Conservation (phyloP, 192 early-diverging fungal genomes). For the Coemansia sp. region DNA sequence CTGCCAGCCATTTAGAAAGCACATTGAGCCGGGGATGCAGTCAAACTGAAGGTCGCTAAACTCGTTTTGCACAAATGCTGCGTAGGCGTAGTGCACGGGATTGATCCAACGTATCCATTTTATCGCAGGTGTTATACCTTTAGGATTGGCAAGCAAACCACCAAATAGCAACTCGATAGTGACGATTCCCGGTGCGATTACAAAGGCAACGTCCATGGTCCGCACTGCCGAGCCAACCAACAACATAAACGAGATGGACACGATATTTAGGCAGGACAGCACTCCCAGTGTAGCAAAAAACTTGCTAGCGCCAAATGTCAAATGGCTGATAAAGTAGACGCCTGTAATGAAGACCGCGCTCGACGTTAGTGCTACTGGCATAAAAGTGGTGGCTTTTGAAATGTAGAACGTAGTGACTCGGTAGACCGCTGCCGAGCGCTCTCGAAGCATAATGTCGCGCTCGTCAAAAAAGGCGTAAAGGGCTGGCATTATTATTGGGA, state of each 20-base stretch:
- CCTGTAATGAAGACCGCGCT: constrained; percentile 32
- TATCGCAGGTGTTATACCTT: constrained; percentile 36
- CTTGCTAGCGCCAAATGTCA: constrained; percentile 28
- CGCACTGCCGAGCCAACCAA: constrained; percentile 38
- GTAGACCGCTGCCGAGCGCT: constrained; percentile 61
- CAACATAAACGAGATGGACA: constrained; percentile 44
- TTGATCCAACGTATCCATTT: constrained; percentile 52
- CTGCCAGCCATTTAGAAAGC: constrained; percentile 33
- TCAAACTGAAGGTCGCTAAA: constrained; percentile 32
- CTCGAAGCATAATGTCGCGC: constrained; percentile 57
- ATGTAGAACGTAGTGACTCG: constrained; percentile 58
- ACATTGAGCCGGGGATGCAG: constrained; percentile 19
- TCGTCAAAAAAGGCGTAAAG: constrained; percentile 40
- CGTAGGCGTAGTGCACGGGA: constrained; percentile 42
- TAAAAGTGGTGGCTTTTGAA: constrained; percentile 56
- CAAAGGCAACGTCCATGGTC: constrained; percentile 38
- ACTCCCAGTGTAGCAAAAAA: constrained; percentile 40
- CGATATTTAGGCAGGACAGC: constrained; percentile 33
- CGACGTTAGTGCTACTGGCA: constrained; percentile 35
- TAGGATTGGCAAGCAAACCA: constrained; percentile 45
- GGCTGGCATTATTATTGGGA: constrained; percentile 56
- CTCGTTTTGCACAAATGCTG: constrained; percentile 48
- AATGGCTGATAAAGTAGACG: constrained; percentile 44
- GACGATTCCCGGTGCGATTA: constrained; percentile 37
- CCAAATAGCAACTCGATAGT: constrained; percentile 49